Conservation (phyloP, 2,329 filamentous ascomycete genomes). For the Ophiostoma pallidulum region DNA sequence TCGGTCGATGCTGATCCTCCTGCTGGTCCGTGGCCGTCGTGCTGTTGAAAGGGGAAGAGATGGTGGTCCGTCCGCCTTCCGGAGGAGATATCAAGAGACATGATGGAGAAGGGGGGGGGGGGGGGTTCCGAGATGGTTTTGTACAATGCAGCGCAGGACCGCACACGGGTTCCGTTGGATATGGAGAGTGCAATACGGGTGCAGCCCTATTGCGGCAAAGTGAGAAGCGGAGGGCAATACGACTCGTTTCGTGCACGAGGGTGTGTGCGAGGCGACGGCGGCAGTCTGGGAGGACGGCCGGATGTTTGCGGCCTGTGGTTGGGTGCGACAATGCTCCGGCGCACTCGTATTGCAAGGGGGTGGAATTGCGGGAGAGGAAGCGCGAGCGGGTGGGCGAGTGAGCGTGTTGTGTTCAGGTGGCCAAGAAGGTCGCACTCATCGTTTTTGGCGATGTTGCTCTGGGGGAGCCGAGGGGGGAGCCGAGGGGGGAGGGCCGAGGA, state of each 20-base stretch:
- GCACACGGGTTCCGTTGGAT: too few relatives aligned
- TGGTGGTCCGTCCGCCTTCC: conserved; percentile 8
- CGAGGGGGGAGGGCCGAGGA: not conserved
- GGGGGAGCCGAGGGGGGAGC: not conserved
- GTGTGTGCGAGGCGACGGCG: too few relatives aligned
- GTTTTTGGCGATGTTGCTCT: conserved; percentile 9
- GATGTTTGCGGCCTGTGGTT: too few relatives aligned
- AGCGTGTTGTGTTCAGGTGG: conserved; percentile 1
- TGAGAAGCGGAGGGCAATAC: too few relatives aligned
- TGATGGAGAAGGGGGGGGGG: conserved; percentile 3
- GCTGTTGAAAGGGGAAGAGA: conserved; percentile 2
- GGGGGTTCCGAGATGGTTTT: too few relatives aligned
- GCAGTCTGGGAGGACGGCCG: too few relatives aligned
- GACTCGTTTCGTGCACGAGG: too few relatives aligned
- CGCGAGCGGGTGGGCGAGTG: conserved; percentile 1
- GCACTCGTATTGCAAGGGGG: not conserved
- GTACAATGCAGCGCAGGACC: too few relatives aligned
- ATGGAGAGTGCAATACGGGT: too few relatives aligned
- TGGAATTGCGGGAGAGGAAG: not conserved
- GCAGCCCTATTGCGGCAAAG: too few relatives aligned
- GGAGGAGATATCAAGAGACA: conserved; percentile 12
- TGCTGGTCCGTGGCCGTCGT: not conserved
- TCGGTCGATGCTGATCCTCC: not conserved
- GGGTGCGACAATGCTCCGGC: too few relatives aligned
- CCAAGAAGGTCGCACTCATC: conserved; percentile 8